Conservation (phyloP, 768 basidiomycete species). For the Butyriboletus loyo region DNA sequence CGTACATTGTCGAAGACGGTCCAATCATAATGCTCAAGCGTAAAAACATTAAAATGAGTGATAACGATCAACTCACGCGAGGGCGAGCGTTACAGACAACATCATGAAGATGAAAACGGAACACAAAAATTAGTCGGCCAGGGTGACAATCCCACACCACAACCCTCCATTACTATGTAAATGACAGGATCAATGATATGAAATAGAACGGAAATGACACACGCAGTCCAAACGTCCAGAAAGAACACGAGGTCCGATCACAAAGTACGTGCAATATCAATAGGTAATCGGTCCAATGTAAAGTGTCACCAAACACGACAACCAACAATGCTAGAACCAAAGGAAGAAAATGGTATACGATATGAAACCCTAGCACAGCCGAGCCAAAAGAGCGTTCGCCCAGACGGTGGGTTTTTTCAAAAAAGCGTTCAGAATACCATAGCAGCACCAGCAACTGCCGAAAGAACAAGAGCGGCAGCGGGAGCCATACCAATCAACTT, state of each 20-base stretch:
- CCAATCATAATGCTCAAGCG: too few relatives aligned
- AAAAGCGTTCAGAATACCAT: slow-evolving; percentile 40
- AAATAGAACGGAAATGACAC: slow-evolving; percentile 5
- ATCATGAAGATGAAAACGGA: background rate
- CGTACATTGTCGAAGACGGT: too few relatives aligned
- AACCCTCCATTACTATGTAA: background rate
- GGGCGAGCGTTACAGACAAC: background rate
- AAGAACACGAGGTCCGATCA: slow-evolving; percentile 16
- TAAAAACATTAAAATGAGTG: slow-evolving; percentile 1
- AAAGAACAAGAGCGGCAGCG: slow-evolving; percentile 37
- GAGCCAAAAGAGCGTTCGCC: background rate
- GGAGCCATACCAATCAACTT: slow-evolving; percentile 34
- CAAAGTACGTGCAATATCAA: slow-evolving; percentile 9
- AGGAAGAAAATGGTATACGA: slow-evolving; percentile 16
- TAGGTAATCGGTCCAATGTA: slow-evolving; percentile 12
- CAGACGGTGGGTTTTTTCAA: background rate
- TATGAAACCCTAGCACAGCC: background rate
- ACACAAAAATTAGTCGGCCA: background rate
- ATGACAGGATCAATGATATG: background rate
- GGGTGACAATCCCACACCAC: background rate
- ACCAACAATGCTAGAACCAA: slow-evolving; percentile 8
- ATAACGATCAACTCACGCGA: background rate
- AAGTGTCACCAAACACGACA: slow-evolving; percentile 10
- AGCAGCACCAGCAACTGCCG: slow-evolving; percentile 48
- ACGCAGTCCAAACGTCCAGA: slow-evolving; percentile 19